Percentiles rank a stretch among this genome's conserved stretches.
Conservation (phyloP, 495 filamentous ascomycete species). For the Peziza echinospora region DNA sequence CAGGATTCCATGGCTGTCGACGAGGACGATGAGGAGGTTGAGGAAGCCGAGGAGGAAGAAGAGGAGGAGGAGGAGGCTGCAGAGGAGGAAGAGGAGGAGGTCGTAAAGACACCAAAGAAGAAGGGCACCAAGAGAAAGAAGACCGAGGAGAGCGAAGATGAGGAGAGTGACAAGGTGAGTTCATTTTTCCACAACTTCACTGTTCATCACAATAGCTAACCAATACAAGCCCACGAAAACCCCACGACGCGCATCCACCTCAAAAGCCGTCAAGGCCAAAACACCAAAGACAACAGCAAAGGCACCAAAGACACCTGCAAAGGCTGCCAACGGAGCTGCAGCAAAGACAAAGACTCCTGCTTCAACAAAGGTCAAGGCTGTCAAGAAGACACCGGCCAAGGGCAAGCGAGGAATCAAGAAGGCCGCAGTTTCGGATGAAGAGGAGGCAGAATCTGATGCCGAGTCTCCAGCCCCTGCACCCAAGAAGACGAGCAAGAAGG, state of each 20-base stretch:
- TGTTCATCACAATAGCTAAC: slow-evolving; percentile 25
- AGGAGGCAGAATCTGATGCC: background rate
- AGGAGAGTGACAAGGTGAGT: slow-evolving; percentile 14
- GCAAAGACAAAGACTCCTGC: slow-evolving; percentile 30
- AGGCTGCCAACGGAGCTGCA: slow-evolving; percentile 29
- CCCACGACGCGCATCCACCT: background rate
- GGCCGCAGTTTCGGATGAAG: background rate
- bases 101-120: slow-evolving; percentile 26
- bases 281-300: slow-evolving; percentile 37
- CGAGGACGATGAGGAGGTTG: slow-evolving; percentile 50
- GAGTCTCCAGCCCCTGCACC: slow-evolving; percentile 10
- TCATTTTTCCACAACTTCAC: slow-evolving; percentile 24
- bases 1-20: background rate
- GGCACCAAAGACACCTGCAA: slow-evolving; percentile 48
- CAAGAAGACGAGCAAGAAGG: slow-evolving; percentile 29
- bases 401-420: slow-evolving; percentile 15
- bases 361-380: background rate
- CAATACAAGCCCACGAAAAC: slow-evolving; percentile 31
- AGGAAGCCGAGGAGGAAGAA: slow-evolving; percentile 39
- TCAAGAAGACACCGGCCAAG: slow-evolving; percentile 24
- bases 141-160: slow-evolving; percentile 9
- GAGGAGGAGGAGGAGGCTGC: slow-evolving; percentile 39
- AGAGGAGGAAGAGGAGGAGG: slow-evolving; percentile 35
- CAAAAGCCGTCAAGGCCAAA: slow-evolving; percentile 14
- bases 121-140: slow-evolving; percentile 35